phyloP scores from a whole-genome alignment of 345 rosid genomes.

The Kandelia obovata region DNA sequence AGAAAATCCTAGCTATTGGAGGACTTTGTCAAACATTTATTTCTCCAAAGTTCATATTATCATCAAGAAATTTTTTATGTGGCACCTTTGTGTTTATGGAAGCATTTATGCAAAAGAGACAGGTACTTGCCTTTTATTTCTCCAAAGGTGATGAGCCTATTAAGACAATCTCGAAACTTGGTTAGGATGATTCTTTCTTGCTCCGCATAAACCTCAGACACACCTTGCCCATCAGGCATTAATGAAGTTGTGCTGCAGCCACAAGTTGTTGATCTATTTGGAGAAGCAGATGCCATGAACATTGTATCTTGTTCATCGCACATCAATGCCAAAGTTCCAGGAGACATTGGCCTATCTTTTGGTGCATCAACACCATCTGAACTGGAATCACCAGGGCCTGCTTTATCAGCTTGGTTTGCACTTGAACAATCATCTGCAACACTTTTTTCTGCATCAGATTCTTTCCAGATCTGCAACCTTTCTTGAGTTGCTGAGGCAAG shows the following conservation, averaged over 20 bases:
- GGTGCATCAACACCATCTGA: slow-evolving; percentile 56
- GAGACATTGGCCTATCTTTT: slow-evolving; percentile 84
- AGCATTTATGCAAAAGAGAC: background rate
- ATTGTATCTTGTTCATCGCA: slow-evolving; percentile 93
- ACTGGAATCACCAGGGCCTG: slow-evolving; percentile 41
- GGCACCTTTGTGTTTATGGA: background rate
- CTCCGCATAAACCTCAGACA: slow-evolving; percentile 63
- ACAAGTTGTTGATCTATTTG: slow-evolving; percentile 46
- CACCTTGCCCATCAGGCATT: slow-evolving; percentile 49
- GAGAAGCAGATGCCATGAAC: slow-evolving; percentile 66
- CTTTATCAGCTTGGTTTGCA: slow-evolving; percentile 51
- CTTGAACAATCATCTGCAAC: slow-evolving; percentile 50
- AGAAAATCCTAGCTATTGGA: background rate
- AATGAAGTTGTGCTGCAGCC: slow-evolving; percentile 50
- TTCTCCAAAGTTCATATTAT: background rate
- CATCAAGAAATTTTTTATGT: background rate
- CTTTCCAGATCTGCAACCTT: slow-evolving; percentile 44
- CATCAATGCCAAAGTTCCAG: slow-evolving; percentile 97
- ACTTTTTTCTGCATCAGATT: slow-evolving; percentile 40
- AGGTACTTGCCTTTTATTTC: slow-evolving; percentile 72
- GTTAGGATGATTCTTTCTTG: slow-evolving; percentile 79
- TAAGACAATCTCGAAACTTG: slow-evolving; percentile 81
- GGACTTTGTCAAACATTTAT: too few relatives aligned
- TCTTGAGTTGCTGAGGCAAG: slow-evolving; percentile 59
- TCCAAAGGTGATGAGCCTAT: slow-evolving; percentile 75